phyloP scores from a whole-genome alignment of 208 protist species.

The Leishmania amazonensis region DNA sequence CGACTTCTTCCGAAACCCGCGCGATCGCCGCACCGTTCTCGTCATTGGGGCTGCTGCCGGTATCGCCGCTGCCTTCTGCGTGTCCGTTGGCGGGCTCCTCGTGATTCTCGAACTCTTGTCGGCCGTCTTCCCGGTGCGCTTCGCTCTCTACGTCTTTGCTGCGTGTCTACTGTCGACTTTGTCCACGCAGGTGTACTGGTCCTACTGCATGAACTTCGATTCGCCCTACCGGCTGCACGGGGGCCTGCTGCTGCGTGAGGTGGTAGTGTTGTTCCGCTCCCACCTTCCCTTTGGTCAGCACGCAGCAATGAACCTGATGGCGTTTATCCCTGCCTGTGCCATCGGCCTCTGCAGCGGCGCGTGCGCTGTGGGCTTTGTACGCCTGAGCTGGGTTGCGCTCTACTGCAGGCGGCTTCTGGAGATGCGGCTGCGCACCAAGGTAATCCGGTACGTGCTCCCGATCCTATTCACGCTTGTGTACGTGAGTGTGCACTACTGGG shows the following conservation, averaged over 20 bases:
- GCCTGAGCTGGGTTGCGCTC: slow-evolving; percentile 43
- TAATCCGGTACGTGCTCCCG: slow-evolving; percentile 39
- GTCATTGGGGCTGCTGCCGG: slow-evolving; percentile 58
- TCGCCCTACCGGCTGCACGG: slow-evolving; percentile 28
- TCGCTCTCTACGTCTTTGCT: slow-evolving; percentile 65
- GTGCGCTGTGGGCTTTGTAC: slow-evolving; percentile 44
- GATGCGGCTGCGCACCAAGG: slow-evolving; percentile 33
- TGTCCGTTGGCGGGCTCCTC: slow-evolving; percentile 57
- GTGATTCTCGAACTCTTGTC: slow-evolving; percentile 59
- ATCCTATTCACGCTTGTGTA: slow-evolving; percentile 51
- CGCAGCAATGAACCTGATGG: slow-evolving; percentile 49
- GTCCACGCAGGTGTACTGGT: slow-evolving; percentile 52
- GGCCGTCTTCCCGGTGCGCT: slow-evolving; percentile 50
- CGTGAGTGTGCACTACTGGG: slow-evolving; percentile 41
- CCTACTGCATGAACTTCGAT: slow-evolving; percentile 45
- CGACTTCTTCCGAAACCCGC: slow-evolving; percentile 62
- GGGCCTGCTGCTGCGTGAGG: slow-evolving; percentile 38
- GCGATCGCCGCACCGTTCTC: slow-evolving; percentile 48
- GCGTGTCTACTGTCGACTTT: slow-evolving; percentile 54
- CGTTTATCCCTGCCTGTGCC: slow-evolving; percentile 43
- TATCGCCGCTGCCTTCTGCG: slow-evolving; percentile 50
- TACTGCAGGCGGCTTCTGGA: slow-evolving; percentile 45
- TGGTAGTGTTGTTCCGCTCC: slow-evolving; percentile 39
- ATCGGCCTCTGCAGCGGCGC: slow-evolving; percentile 43
- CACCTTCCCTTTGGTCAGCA: slow-evolving; percentile 43